A percentile compares a stretch with the other conserved stretches of the same genome.
phyloP scores from a whole-genome alignment of 164 flowering plant species.

The Chimonanthus praecox region DNA sequence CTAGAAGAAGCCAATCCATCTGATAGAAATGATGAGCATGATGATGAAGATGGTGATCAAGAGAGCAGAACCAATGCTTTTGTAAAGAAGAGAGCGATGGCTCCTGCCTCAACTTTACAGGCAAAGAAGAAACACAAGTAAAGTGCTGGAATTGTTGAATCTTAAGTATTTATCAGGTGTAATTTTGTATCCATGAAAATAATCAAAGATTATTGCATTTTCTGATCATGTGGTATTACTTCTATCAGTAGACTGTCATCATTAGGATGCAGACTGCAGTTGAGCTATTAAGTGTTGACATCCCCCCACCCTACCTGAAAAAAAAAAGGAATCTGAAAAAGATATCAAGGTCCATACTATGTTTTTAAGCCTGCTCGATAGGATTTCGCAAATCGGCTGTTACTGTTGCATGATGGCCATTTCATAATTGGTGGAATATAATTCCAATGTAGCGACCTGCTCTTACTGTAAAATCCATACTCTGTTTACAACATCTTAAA shows the following conservation, averaged over 20 bases:
- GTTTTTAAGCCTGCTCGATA: too few relatives aligned
- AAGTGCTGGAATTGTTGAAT: neutral
- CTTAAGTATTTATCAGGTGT: neutral
- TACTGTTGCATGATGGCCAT: neutral
- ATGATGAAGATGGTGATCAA: conserved; percentile 37
- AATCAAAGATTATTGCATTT: too few relatives aligned
- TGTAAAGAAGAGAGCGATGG: conserved; percentile 39
- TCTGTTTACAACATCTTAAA: neutral
- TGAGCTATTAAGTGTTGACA: neutral
- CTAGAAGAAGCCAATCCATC: conserved; percentile 24
- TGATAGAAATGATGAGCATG: conserved; percentile 20
- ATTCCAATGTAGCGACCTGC: neutral
- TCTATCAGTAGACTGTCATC: neutral
- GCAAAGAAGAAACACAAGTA: conserved; percentile 30
- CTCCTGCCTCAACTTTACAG: conserved; percentile 13
- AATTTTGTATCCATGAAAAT: too few relatives aligned
- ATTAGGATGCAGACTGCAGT: neutral
- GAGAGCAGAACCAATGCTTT: conserved; percentile 58
- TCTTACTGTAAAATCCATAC: neutral
- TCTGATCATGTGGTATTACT: neutral
- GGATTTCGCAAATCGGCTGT: too few relatives aligned
- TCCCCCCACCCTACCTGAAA: neutral
- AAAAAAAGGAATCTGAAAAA: too few relatives aligned
- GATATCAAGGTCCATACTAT: neutral
- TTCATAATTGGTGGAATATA: neutral